A percentile compares a stretch with the other conserved stretches of the same genome.
phyloP scores from a whole-genome alignment of 495 filamentous ascomycete species.

The Xylaria grammica region DNA sequence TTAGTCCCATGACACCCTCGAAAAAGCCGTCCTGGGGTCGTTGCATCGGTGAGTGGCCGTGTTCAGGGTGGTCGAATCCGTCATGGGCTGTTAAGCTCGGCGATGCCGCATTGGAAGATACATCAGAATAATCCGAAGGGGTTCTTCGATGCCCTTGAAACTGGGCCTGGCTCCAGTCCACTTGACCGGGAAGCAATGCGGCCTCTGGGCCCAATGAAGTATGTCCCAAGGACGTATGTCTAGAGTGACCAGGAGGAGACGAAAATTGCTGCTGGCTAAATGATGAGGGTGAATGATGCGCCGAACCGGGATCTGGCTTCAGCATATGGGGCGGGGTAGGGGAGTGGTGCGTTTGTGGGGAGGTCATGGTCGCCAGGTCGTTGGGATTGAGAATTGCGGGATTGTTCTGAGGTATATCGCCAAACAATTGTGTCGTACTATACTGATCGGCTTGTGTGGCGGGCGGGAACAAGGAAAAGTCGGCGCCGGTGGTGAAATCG shows the following conservation, averaged over 20 bases:
- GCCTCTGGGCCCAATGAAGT: constrained; percentile 81
- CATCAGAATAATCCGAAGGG: constrained; percentile 90
- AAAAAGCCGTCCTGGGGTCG: constrained; percentile 75
- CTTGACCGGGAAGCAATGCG: constrained; percentile 68
- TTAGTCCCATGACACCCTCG: constrained; percentile 77
- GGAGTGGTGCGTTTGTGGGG: constrained; percentile 62
- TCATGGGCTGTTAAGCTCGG: constrained; percentile 82
- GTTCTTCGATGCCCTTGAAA: constrained; percentile 81
- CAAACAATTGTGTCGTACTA: constrained; percentile 54
- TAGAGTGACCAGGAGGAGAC: constrained; percentile 66
- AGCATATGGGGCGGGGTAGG: constrained; percentile 75
- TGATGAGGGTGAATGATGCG: constrained; percentile 59
- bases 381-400: constrained; percentile 49
- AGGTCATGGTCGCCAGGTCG: constrained; percentile 71
- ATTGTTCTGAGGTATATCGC: constrained; percentile 63
- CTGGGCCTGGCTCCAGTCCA: constrained; percentile 75
- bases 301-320: constrained; percentile 64
- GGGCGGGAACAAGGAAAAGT: constrained; percentile 61
- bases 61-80: constrained; percentile 74
- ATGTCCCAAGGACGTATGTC: constrained; percentile 81
- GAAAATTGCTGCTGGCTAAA: constrained; percentile 64
- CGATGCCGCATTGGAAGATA: constrained; percentile 78
- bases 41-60: constrained; percentile 80
- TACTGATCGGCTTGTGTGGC: constrained; percentile 46
- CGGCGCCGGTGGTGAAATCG: constrained; percentile 48